phyloP scores from a whole-genome alignment of 2,329 filamentous ascomycete species.

The Neonectria coccinea region DNA sequence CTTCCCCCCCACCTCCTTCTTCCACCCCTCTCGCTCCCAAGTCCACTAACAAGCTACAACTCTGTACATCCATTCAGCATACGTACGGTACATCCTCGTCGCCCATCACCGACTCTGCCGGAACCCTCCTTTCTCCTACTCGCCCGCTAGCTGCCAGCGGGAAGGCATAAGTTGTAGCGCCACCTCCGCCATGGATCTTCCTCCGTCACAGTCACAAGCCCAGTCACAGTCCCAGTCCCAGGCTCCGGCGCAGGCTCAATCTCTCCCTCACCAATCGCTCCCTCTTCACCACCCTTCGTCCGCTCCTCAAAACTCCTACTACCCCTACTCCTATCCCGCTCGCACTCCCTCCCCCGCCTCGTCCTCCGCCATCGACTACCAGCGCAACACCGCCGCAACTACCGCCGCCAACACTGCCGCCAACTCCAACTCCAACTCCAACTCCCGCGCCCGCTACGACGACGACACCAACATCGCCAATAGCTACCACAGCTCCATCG shows the following conservation, averaged over 20 bases:
- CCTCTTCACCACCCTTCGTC: slow-evolving; percentile 34
- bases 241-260: slow-evolving; percentile 32
- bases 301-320: slow-evolving; percentile 31
- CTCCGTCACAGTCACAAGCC: slow-evolving; percentile 38
- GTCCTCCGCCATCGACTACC: slow-evolving; percentile 34
- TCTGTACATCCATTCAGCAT: slow-evolving; percentile 22
- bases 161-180: slow-evolving; percentile 42
- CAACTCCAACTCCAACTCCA: slow-evolving; percentile 22
- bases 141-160: slow-evolving; percentile 32
- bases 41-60: slow-evolving; percentile 28
- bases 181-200: slow-evolving; percentile 49
- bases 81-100: slow-evolving; percentile 24
- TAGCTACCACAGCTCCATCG: slow-evolving; percentile 32
- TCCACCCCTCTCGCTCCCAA: slow-evolving; percentile 21
- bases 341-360: slow-evolving; percentile 39
- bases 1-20: slow-evolving; percentile 20
- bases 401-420: slow-evolving; percentile 33
- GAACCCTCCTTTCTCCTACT: slow-evolving; percentile 27
- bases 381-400: slow-evolving; percentile 33
- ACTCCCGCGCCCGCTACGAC: slow-evolving; percentile 35
- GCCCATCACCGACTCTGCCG: slow-evolving; percentile 27
- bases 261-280: not conserved
- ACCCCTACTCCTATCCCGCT: slow-evolving; percentile 34
- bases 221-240: slow-evolving; percentile 38
- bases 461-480: slow-evolving; percentile 26